Base-by-base conservation (phyloP, 2,329 filamentous ascomycete species). In the Alternaria infectoria region DNA sequence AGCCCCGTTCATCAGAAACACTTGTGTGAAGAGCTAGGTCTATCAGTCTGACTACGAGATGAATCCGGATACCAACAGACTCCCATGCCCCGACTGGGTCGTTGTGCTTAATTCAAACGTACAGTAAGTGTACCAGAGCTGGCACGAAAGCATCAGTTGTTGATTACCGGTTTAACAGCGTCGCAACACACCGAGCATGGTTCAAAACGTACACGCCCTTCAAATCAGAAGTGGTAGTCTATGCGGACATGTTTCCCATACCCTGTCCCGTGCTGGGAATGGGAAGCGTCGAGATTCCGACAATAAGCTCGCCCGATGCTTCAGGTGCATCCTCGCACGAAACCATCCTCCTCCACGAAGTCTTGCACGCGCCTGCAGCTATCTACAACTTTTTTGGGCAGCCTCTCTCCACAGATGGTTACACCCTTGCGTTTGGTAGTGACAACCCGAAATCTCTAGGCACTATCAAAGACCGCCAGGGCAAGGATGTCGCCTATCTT, bases 141-240 rank as follows among this genome's bases (percentile, higher is more conserved):
- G 12, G 21, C 9, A 21, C 19, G 12, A 13, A 44, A 47, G 15
- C 21, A 17, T 50, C 9, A 4, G 28, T 10, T 10, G 6, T 30
- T 46, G 9, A 47, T 30, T 11, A 45, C 50, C 30, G n/a, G 12
- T 45, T 32, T 15, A 2, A 8, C 25, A 64, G 61, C 43, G 60
- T 61, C 13, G 59, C 59, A 26, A 26, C 2, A 4, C 0, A 10
- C 32, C 47, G 69, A 11, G 67, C 30, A 36, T 72, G 69, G 67
- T 70, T 72, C 59, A 71, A 65, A 13, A 61, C 54, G 8, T 72
- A 70, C 57, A 70, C 61, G 7, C 67, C 69, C 4, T 71, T 70
- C 57, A 17, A 52, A 21, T 68, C 69, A 25, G 23, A 25, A 25
- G 23, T 25, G 23, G 23, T 8, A 8, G 23, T 25, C 23, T 8